Evolutionary conservation across 2,329 filamentous ascomycete genomes (phyloP).

Genomic region (Oidium heveae): DNA sequence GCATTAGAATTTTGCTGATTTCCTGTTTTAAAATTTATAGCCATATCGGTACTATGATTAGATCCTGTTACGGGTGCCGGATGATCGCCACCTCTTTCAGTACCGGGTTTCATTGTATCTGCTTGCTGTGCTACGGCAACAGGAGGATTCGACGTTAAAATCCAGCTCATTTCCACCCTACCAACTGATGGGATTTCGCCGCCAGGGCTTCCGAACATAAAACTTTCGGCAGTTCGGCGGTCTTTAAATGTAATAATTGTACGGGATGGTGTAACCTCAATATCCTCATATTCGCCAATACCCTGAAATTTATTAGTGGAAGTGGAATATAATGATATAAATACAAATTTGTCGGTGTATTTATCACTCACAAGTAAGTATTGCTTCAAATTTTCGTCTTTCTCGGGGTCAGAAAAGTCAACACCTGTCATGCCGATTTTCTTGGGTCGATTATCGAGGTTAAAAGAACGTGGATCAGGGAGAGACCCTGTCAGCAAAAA

Average conservation of each 20-base stretch:
- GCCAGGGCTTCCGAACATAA: slow-evolving; percentile 32
- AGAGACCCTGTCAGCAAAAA: slow-evolving; percentile 9
- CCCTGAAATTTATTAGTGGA: slow-evolving; percentile 18
- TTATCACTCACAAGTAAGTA: slow-evolving; percentile 35
- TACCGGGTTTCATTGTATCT: slow-evolving; percentile 1
- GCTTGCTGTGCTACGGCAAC: slow-evolving; percentile 4
- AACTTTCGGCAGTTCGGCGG: slow-evolving; percentile 45
- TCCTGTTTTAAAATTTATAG: not conserved
- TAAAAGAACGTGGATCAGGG: slow-evolving; percentile 22
- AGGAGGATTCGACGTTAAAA: slow-evolving; percentile 12
- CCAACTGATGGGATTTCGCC: slow-evolving; percentile 36
- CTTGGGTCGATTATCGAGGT: slow-evolving; percentile 52
- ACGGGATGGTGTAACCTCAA: slow-evolving; percentile 21
- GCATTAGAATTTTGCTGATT: slow-evolving; percentile 6
- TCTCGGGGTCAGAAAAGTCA: slow-evolving; percentile 33
- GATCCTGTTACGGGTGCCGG: slow-evolving; percentile 9
- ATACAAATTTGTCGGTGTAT: not conserved
- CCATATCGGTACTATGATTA: slow-evolving; percentile 3
- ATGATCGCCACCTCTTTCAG: slow-evolving; percentile 6
- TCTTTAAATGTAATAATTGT: slow-evolving; percentile 39
- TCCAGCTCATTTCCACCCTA: slow-evolving; percentile 41
- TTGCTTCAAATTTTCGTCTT: slow-evolving; percentile 45
- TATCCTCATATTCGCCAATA: slow-evolving; percentile 34
- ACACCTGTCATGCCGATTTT: slow-evolving; percentile 37
- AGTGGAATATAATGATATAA: not conserved